These are phyloP conservation scores for Epichloe sylvatica DNA, from an alignment of 2,329 filamentous ascomycete species.

Conservation along the genomic window DNA sequence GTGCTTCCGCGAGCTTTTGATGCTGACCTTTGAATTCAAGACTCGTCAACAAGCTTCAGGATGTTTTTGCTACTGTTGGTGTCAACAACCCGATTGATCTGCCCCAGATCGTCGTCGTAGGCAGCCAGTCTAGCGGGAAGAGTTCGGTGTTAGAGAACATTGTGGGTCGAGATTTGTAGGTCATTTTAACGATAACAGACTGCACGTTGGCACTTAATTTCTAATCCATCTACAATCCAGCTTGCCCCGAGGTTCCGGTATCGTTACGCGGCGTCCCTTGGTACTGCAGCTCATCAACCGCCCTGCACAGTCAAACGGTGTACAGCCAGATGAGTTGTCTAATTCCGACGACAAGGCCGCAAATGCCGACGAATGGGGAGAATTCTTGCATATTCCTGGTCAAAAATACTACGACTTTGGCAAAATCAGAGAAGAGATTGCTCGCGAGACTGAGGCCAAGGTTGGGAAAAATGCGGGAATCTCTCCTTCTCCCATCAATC, in stretches of 20 bases:
- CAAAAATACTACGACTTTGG: conserved; percentile 98
- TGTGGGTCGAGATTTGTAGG: conserved; percentile 95
- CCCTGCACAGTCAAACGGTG: conserved; percentile 59
- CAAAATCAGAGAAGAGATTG: conserved; percentile 96
- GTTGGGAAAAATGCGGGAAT: conserved; percentile 94
- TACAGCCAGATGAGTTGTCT: conserved; percentile 49
- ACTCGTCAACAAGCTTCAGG: conserved; percentile 97
- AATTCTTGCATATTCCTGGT: conserved; percentile 93
- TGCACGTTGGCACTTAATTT: background rate
- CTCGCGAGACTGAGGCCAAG: conserved; percentile 90
- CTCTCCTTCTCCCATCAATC: conserved; percentile 90
- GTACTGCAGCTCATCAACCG: conserved; percentile 97
- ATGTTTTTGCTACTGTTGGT: conserved; percentile 97
- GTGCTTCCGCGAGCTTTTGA: background rate
- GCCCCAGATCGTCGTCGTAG: conserved; percentile 94
- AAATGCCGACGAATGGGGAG: conserved; percentile 93
- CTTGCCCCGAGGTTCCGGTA: conserved; percentile 90
- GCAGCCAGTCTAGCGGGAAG: conserved; percentile 98
- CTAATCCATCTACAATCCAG: conserved; percentile 31
- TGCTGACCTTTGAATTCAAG: conserved; percentile 21
- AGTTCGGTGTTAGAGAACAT: conserved; percentile 98
- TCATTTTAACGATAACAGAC: conserved; percentile 11
- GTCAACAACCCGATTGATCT: conserved; percentile 99
- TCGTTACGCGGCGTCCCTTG: conserved; percentile 89
- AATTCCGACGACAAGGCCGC: conserved; percentile 68